These are phyloP conservation scores for Avena sativa DNA, from an alignment of 176 grass and related monocot genomes.

Conservation along the genomic window DNA sequence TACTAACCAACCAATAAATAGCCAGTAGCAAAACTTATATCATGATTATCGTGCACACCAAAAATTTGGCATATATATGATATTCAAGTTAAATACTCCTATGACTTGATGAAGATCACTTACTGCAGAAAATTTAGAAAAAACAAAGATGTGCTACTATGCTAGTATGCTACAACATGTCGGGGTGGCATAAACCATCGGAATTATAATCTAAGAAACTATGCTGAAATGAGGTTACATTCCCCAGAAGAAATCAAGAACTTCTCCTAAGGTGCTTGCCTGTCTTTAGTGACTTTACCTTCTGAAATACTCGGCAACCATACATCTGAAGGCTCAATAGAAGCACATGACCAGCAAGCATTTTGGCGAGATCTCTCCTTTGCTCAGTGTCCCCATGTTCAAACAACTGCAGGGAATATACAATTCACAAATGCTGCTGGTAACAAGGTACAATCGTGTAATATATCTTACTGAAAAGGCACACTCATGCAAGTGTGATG, in stretches of 20 bases:
- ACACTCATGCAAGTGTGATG: not conserved
- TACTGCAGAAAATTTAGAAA: not conserved
- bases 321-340: constrained; percentile 95
- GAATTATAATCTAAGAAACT: not conserved
- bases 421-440: constrained; percentile 10
- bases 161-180: not conserved
- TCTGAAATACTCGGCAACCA: constrained; percentile 95
- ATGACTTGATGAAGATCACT: constrained; percentile 18
- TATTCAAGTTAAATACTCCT: constrained; percentile 14
- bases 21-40: constrained; percentile 6
- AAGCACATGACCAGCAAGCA: constrained; percentile 71
- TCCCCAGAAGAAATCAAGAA: constrained; percentile 27
- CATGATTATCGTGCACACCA: not conserved
- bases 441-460: constrained; percentile 28
- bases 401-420: constrained; percentile 72
- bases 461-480: constrained; percentile 6
- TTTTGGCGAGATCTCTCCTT: constrained; percentile 79
- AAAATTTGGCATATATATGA: not conserved
- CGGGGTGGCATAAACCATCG: not conserved
- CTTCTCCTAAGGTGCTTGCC: not conserved
- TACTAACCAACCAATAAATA: constrained; percentile 13
- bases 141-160: not conserved
- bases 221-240: constrained; percentile 18
- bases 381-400: constrained; percentile 81
- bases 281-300: constrained; percentile 51